Base-by-base conservation (phyloP, 257 asterid genomes). In the Apocynum venetum region DNA sequence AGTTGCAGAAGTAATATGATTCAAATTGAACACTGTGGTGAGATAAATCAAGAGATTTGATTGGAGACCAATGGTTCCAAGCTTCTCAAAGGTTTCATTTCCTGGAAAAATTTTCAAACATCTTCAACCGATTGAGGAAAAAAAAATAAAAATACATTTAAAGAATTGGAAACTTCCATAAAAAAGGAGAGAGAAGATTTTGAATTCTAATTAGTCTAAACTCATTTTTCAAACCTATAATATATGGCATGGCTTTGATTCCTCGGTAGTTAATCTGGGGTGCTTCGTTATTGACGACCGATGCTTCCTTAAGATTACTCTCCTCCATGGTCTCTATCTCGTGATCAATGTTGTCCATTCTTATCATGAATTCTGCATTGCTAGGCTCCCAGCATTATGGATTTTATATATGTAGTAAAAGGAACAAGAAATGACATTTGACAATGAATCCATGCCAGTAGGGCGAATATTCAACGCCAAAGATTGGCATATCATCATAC, bases 61-160 rank as follows among this genome's bases (percentile, higher is more conserved):
- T 40, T 86, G 20, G 7, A 89, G 87, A 9, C 97, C 97, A n/a
- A 92, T 88, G 0, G 96, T 87, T 71, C 97, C 97, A 9, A 92
- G 88, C 83, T 92, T 92, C 89, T 92, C 96, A 79, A 92, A 92
- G 5, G 96, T 88, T 72, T 92, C 97, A 80, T 92, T 92, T 11
- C 96, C 96, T 90, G 55, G 19, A 31, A 77, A 43, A 52, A 48
- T 64, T 52, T 7, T 31, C 12, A 74, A 41, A 43, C 1, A 49
- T 10, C 1, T 25, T 25, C 31, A 25, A 25, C 31, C 31, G 31
- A 25, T 25, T 25, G 31, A 25, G 31, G 31, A 25, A 25, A 25
- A 25, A 25, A 61, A 31, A 61, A 61, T 73, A 13, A 7, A 12
- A 13, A 47, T 19, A 11, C 8, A 13, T 25, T 38, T 8, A 10